These are phyloP conservation scores for Pseudocercospora eumusae DNA, from an alignment of 2,329 filamentous ascomycete genomes.

Conservation along the genomic window DNA sequence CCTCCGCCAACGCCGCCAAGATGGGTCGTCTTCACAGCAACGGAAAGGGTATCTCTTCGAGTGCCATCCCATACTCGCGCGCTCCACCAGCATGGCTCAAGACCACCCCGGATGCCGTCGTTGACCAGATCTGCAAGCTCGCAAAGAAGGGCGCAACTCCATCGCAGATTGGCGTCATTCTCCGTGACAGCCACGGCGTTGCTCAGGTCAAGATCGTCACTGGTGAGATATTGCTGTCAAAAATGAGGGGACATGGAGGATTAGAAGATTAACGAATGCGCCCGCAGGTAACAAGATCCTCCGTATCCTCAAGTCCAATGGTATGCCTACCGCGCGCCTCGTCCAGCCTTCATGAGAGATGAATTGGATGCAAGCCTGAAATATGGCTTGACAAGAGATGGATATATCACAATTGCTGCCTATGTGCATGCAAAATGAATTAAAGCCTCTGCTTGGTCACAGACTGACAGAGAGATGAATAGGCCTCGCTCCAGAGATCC, in stretches of 20 bases:
- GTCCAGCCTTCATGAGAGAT: conserved; percentile 49
- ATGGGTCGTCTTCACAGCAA: conserved; percentile 99
- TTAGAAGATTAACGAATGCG: conserved; percentile 20
- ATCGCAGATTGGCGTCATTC: conserved; percentile 97
- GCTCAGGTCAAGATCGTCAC: conserved; percentile 97
- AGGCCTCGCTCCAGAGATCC: conserved; percentile 98
- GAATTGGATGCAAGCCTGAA: conserved; percentile 20
- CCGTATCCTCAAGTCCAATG: conserved; percentile 94
- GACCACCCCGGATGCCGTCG: conserved; percentile 96
- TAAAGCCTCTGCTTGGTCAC: conserved; percentile 47
- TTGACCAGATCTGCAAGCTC: conserved; percentile 99
- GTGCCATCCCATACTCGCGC: conserved; percentile 95
- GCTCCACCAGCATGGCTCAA: conserved; percentile 93
- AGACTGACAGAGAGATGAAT: conserved; percentile 53
- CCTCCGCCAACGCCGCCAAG: conserved; percentile 48
- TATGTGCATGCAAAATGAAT: conserved; percentile 34
- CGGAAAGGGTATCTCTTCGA: conserved; percentile 98
- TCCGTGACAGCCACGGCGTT: conserved; percentile 97
- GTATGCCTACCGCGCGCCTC: conserved; percentile 60
- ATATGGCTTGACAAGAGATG: conserved; percentile 34
- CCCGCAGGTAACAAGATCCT: conserved; percentile 95
- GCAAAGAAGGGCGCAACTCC: conserved; percentile 98
- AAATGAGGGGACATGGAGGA: conserved; percentile 6
- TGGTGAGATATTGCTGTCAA: conserved; percentile 61
- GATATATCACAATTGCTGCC: conserved; percentile 23